phyloP scores from a whole-genome alignment of 1,284 basidiomycete genomes.

The Anthracocystis setariae region DNA sequence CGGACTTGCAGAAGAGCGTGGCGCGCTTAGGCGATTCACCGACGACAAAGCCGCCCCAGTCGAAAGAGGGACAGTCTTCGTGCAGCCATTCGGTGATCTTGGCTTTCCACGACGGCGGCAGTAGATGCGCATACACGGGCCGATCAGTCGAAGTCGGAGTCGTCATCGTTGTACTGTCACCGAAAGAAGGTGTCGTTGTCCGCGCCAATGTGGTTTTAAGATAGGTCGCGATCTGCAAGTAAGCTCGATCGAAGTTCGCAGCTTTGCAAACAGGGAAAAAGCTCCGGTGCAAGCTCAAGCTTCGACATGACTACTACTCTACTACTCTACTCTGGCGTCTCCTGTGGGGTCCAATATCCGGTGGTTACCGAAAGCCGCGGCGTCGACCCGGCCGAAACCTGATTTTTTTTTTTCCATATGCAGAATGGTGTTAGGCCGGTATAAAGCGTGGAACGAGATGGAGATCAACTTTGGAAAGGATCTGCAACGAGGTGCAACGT shows the following conservation, averaged over 20 bases:
- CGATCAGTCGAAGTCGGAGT: too few species aligned
- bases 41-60: constrained; percentile 96
- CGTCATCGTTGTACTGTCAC: constrained; percentile 10
- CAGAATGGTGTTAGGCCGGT: too few species aligned
- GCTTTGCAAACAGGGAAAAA: neutral
- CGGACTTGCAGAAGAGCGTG: constrained; percentile 84
- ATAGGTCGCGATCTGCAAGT: neutral
- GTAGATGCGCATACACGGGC: constrained; percentile 49
- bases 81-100: constrained; percentile 85
- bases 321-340: too few species aligned
- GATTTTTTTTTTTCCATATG: neutral
- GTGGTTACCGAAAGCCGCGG: constrained; percentile 2
- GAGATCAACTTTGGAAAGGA: too few species aligned
- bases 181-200: too few species aligned
- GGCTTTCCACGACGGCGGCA: constrained; percentile 71
- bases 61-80: constrained; percentile 95
- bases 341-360: neutral
- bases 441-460: too few species aligned
- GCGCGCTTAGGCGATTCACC: constrained; percentile 88
- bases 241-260: neutral
- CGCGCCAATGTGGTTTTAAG: neutral
- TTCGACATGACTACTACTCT: neutral
- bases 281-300: neutral
- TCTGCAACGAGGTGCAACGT: neutral
- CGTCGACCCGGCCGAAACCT: neutral